phyloP scores from a whole-genome alignment of 495 filamentous ascomycete genomes.

The Penicillium atrosanguineum region DNA sequence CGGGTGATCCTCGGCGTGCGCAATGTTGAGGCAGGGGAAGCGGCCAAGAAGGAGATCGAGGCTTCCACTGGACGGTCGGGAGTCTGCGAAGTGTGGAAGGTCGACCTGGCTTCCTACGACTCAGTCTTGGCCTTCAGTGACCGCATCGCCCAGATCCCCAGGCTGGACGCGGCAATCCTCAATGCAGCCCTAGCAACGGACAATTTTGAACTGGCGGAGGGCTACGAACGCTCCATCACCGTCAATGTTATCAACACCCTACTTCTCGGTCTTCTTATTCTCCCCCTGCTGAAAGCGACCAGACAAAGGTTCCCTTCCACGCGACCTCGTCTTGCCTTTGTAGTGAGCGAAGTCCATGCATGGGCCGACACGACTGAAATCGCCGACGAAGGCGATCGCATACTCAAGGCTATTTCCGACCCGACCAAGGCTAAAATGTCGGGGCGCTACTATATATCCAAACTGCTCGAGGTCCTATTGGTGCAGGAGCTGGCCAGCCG shows the following conservation, averaged over 20 bases:
- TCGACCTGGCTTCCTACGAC: constrained; percentile 48
- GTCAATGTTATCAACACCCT: constrained; percentile 55
- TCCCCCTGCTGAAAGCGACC: constrained; percentile 41
- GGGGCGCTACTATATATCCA: constrained; percentile 47
- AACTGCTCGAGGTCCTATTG: constrained; percentile 50
- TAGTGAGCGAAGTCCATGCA: constrained; percentile 41
- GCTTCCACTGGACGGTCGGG: constrained; percentile 28
- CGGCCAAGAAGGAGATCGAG: constrained; percentile 34
- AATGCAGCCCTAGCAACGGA: constrained; percentile 44
- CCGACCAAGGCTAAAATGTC: constrained; percentile 22
- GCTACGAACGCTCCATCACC: constrained; percentile 47
- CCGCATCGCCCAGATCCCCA: constrained; percentile 30
- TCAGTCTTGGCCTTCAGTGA: constrained; percentile 41
- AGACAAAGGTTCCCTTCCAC: constrained; percentile 10
- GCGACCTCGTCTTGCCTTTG: constrained; percentile 31
- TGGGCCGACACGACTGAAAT: constrained; percentile 29
- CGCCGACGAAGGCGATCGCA: constrained; percentile 18
- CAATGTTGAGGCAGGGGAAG: constrained; percentile 43
- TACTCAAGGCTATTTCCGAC: constrained; percentile 36
- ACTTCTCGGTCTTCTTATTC: constrained; percentile 42
- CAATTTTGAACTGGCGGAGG: constrained; percentile 29
- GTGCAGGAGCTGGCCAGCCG: constrained; percentile 44
- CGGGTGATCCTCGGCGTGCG: constrained; percentile 57
- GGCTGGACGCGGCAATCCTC: constrained; percentile 40
- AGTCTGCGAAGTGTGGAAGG: constrained; percentile 50